Evolutionary conservation across 1,284 basidiomycete species (phyloP).

Genomic region (Leccinum pachyderme): DNA sequence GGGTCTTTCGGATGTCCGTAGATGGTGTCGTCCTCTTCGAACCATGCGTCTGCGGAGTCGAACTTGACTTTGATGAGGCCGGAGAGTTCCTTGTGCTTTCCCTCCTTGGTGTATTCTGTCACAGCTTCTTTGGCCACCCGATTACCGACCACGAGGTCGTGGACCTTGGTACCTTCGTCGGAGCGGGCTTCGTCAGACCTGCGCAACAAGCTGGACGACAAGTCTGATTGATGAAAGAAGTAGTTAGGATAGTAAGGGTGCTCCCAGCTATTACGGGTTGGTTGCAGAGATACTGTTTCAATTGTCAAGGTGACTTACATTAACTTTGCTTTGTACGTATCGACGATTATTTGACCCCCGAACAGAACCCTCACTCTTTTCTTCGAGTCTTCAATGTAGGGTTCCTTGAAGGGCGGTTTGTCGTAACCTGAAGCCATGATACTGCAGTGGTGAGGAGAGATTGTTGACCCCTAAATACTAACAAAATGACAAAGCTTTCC

Average conservation of each 20-base stretch:
- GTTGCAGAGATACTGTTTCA: background rate
- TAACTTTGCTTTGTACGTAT: conserved; percentile 52
- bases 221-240: conserved; percentile 48
- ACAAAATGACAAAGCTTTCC: background rate
- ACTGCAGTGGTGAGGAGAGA: background rate
- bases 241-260: conserved; percentile 52
- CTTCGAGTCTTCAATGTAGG: conserved; percentile 42
- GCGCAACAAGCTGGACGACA: conserved; percentile 40
- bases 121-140: conserved; percentile 41
- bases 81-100: conserved; percentile 38
- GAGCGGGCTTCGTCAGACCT: conserved; percentile 30
- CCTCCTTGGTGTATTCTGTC: conserved; percentile 36
- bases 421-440: conserved; percentile 16
- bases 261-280: conserved; percentile 48
- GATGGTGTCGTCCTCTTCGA: conserved; percentile 65
- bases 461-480: background rate
- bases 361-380: conserved; percentile 57
- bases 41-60: conserved; percentile 57
- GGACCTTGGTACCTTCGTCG: conserved; percentile 35
- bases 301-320: conserved; percentile 40
- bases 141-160: conserved; percentile 47
- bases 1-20: conserved; percentile 64
- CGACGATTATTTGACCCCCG: conserved; percentile 50
- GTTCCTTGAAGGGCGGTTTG: conserved; percentile 36
- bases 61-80: conserved; percentile 53